These are phyloP conservation scores for Microcyclospora pomicola DNA, from an alignment of 2,329 filamentous ascomycete species.

Conservation along the genomic window DNA sequence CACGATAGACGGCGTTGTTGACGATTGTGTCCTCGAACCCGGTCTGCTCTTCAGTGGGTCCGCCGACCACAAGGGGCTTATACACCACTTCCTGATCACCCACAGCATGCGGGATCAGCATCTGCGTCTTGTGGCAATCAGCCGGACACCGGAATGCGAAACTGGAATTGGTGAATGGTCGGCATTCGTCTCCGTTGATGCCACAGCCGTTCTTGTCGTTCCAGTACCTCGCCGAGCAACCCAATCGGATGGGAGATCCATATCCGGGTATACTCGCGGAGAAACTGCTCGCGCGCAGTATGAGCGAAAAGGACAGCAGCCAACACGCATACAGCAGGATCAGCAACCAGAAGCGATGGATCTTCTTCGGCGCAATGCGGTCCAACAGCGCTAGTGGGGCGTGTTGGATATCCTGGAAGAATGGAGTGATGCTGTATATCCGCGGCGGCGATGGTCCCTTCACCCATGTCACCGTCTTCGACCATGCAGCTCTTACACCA, in stretches of 20 bases:
- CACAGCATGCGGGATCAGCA: constrained; percentile 62
- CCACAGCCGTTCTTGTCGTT: constrained; percentile 56
- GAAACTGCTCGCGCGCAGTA: constrained; percentile 50
- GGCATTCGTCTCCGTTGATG: constrained; percentile 58
- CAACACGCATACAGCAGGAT: constrained; percentile 50
- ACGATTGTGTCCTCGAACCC: constrained; percentile 25
- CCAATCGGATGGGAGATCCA: constrained; percentile 50
- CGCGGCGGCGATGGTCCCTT: constrained; percentile 36
- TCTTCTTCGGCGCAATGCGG: constrained; percentile 44
- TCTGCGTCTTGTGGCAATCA: constrained; percentile 50
- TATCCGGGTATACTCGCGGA: constrained; percentile 51
- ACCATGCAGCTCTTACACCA: constrained; percentile 20
- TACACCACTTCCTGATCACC: constrained; percentile 51
- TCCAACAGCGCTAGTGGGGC: constrained; percentile 52
- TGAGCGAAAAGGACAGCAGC: constrained; percentile 54
- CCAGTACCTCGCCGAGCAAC: constrained; percentile 60
- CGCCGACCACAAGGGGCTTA: constrained; percentile 41
- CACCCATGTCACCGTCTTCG: constrained; percentile 29
- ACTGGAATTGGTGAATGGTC: constrained; percentile 56
- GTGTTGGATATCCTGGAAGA: constrained; percentile 54
- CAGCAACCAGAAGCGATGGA: constrained; percentile 46
- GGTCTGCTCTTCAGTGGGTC: constrained; percentile 26
- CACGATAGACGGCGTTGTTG: constrained; percentile 56
- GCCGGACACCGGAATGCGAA: constrained; percentile 65
- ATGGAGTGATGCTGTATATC: constrained; percentile 33